Evolutionary conservation across 805 yeast genomes (phyloP), one percentile per base, ranked within the genome.

Genomic region (Ogataea zsoltii): DNA sequence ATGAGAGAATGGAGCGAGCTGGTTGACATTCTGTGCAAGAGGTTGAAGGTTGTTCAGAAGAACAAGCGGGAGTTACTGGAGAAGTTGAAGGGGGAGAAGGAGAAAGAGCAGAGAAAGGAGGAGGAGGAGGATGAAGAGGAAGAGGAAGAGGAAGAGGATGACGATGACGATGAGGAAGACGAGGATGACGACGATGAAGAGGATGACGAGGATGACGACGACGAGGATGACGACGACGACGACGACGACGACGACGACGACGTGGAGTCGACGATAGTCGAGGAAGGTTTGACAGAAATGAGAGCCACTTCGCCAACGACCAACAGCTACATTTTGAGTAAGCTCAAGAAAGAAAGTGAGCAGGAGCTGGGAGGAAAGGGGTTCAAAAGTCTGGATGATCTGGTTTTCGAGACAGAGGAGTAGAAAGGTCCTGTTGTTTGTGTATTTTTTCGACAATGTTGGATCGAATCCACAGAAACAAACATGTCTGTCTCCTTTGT

Each of bases 1-100:
- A 94, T 94, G 98, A 85, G 91, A 84, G 98, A 94, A 57, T 89
- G 95, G 81, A 86, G 88, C 63, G 97, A 91, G 63, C 85, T 94
- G 56, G 96, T 90, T 15, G 95, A 90, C 61, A 81, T 82, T 56
- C 75, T 88, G 39, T 95, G 87, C 16, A 73, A 82, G 66, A 85
- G 83, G 61, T 69, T 90, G 48, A 81, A 53, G 80, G 83, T 52
- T 75, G 82, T 45, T 68, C 83, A 83, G 15, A 76, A 79, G 41
- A 77, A 71, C 23, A 82, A 76, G 11, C 76, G 73, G 25, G 77
- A 11, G 76, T 71, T 16, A 76, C 68, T 43, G 25, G 54, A 76
- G 6, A 75, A 70, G 12, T 72, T 65, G 2, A 72, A 66, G 1
- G 72, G 65, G 0, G 71, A 67, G 4, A 71, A 67, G n/a, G 71